Conservation (phyloP, 495 filamentous ascomycete species). For the Podospora australis region DNA sequence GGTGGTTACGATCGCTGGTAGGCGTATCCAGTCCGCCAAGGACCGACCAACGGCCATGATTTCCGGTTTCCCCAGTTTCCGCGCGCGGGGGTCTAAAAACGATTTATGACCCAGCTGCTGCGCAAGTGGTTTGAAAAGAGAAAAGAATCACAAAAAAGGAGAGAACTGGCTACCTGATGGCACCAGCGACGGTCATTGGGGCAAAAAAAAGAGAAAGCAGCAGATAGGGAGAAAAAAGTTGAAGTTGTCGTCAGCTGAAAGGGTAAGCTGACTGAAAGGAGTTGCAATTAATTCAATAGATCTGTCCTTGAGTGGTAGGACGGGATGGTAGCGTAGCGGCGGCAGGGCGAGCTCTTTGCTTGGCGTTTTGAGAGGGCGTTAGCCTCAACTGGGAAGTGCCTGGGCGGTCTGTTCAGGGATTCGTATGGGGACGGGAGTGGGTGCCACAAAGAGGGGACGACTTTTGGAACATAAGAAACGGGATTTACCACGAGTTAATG, state of each 20-base stretch:
- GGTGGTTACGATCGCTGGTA: constrained; percentile 25
- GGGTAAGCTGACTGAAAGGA: too few species aligned
- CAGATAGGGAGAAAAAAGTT: background rate
- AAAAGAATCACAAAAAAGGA: too few species aligned
- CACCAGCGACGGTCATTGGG: constrained; percentile 10
- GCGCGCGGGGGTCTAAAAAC: background rate
- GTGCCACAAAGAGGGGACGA: too few species aligned
- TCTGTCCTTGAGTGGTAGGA: background rate
- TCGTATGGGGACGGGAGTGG: too few species aligned
- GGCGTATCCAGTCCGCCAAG: constrained; percentile 30
- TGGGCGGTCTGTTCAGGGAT: too few species aligned
- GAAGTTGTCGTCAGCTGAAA: too few species aligned
- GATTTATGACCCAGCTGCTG: too few species aligned
- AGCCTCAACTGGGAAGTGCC: too few species aligned
- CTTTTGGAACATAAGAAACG: too few species aligned
- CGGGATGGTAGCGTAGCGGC: constrained; percentile 1
- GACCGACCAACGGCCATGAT: constrained; percentile 22
- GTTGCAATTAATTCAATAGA: background rate
- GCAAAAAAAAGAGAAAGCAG: constrained; percentile 2
- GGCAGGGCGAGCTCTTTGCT: background rate
- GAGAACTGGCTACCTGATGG: constrained; percentile 14
- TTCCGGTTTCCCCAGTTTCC: constrained; percentile 5
- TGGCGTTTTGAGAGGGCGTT: background rate
- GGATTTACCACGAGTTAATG: too few species aligned
- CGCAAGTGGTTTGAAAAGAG: too few species aligned